These are phyloP conservation scores for Aspergillus biplanus DNA, from an alignment of 495 filamentous ascomycete species.

Conservation along the genomic window DNA sequence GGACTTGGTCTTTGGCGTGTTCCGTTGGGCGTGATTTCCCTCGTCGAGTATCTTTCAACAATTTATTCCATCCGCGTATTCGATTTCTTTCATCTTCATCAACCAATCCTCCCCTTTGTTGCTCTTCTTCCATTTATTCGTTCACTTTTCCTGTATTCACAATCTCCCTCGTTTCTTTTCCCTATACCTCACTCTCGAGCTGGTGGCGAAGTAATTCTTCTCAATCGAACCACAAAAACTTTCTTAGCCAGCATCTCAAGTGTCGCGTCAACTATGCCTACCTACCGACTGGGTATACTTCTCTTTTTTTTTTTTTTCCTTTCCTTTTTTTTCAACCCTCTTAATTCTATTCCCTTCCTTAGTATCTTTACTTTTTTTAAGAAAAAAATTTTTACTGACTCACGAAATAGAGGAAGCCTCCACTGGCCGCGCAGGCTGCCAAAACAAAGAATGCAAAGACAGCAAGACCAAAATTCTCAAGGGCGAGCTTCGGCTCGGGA, in stretches of 20 bases:
- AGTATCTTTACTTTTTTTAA: too few species aligned
- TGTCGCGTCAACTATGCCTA: neutral
- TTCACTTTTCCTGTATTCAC: neutral
- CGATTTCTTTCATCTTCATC: conserved; percentile 10
- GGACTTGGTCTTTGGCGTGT: conserved; percentile 29
- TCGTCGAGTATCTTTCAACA: neutral
- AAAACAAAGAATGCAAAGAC: conserved; percentile 68
- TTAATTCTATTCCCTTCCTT: neutral
- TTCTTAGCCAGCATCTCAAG: neutral
- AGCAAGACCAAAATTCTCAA: conserved; percentile 70
- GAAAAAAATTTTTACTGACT: conserved; percentile 4
- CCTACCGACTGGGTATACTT: conserved; percentile 30
- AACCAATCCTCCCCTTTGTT: conserved; percentile 10
- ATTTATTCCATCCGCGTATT: conserved; percentile 8
- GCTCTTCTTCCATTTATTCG: neutral
- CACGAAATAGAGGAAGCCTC: conserved; percentile 58
- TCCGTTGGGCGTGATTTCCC: conserved; percentile 16
- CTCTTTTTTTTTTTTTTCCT: neutral
- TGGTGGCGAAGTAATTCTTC: neutral
- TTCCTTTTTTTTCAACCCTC: neutral
- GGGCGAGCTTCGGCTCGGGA: conserved; percentile 72
- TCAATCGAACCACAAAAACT: neutral
- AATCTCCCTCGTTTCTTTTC: neutral
- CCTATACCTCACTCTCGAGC: neutral
- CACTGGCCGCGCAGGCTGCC: conserved; percentile 67